Conservation (phyloP, 768 basidiomycete species). For the Termitomyces sp. region DNA sequence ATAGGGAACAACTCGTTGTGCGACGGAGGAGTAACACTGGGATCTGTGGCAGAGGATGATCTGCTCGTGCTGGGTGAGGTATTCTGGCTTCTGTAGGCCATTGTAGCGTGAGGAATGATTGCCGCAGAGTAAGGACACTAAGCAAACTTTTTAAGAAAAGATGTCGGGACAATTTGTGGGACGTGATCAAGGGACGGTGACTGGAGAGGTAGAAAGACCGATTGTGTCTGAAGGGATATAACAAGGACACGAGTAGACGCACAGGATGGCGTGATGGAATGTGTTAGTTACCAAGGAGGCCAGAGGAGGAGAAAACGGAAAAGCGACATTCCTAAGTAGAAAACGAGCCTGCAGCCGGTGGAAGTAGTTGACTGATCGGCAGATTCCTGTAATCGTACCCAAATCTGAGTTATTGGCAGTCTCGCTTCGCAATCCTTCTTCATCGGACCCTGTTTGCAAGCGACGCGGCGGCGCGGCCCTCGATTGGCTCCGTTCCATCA, state of each 20-base stretch:
- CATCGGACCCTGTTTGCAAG: constrained; percentile 37
- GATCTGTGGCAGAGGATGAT: constrained; percentile 42
- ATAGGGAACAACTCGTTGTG: constrained; percentile 29
- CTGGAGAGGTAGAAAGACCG: constrained; percentile 27
- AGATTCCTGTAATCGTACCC: constrained; percentile 25
- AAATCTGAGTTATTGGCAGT: constrained; percentile 17
- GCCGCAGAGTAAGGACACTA: constrained; percentile 16
- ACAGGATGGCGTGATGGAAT: constrained; percentile 33
- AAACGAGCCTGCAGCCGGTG: constrained; percentile 18
- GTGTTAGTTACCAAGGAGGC: constrained; percentile 49
- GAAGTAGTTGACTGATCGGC: constrained; percentile 28
- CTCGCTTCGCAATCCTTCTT: constrained; percentile 22
- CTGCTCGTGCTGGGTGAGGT: constrained; percentile 48
- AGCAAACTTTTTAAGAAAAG: constrained; percentile 27
- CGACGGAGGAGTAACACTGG: constrained; percentile 44
- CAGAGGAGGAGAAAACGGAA: constrained; percentile 27
- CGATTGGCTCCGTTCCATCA: constrained; percentile 27
- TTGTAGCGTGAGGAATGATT: constrained; percentile 22
- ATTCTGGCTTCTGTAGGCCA: constrained; percentile 49
- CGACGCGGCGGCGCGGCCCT: constrained; percentile 39
- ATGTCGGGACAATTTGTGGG: constrained; percentile 33
- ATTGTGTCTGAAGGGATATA: constrained; percentile 29
- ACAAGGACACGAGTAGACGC: constrained; percentile 27
- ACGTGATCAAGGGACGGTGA: constrained; percentile 25
- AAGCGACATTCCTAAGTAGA: constrained; percentile 27